These are phyloP conservation scores for Aspergillus neotritici DNA, from an alignment of 2,329 filamentous ascomycete genomes.

Conservation along the genomic window DNA sequence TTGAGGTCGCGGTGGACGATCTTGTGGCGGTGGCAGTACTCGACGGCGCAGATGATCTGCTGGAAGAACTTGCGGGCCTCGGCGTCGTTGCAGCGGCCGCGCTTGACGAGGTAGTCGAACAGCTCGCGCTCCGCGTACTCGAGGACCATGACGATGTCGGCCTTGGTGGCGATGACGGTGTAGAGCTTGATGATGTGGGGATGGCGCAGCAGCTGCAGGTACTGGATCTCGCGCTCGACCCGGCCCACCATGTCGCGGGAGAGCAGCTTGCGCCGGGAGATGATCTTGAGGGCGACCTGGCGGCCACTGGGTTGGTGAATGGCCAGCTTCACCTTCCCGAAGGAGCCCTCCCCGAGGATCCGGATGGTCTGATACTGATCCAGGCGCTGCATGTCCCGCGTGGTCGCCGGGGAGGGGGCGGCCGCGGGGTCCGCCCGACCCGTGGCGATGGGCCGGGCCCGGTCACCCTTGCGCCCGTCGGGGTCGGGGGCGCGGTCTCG, in stretches of 20 bases:
- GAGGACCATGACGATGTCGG: constrained; percentile 97
- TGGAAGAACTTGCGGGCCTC: constrained; percentile 98
- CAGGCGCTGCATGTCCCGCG: constrained; percentile 69
- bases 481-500: constrained; percentile 22
- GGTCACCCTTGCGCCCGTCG: constrained; percentile 20
- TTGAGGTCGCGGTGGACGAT: constrained; percentile 97
- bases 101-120: constrained; percentile 95
- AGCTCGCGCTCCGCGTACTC: constrained; percentile 95
- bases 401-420: constrained; percentile 40
- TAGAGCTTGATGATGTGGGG: constrained; percentile 99
- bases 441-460: constrained; percentile 33
- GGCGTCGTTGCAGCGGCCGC: constrained; percentile 83
- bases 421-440: constrained; percentile 25
- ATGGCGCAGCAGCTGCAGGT: constrained; percentile 88
- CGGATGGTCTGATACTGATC: constrained; percentile 86
- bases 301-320: constrained; percentile 87
- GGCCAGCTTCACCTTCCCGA: constrained; percentile 97
- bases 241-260: constrained; percentile 96
- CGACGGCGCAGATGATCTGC: constrained; percentile 96
- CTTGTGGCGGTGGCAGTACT: constrained; percentile 98
- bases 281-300: constrained; percentile 97
- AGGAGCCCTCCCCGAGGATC: constrained; percentile 92
- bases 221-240: constrained; percentile 97
- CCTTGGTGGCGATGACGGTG: constrained; percentile 90
- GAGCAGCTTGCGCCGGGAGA: constrained; percentile 89